Percentiles rank a stretch among this genome's conserved stretches.
Conservation (phyloP, 164 flowering plant genomes). For the Berberis thunbergii region DNA sequence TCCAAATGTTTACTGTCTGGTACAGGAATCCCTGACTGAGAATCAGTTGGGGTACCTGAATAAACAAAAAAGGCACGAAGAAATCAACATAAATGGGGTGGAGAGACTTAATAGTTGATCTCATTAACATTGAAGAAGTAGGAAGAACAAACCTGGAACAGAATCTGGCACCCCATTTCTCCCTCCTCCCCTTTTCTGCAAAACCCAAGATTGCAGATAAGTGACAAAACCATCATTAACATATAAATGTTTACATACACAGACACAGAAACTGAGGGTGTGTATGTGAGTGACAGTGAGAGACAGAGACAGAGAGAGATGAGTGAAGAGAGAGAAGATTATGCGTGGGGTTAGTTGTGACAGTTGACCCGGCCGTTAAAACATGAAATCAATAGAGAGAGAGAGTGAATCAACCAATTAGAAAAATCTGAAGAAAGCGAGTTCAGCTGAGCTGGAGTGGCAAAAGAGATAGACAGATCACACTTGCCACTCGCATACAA, state of each 20-base stretch:
- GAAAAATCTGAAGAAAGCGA: conserved; percentile 13
- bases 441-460: not conserved
- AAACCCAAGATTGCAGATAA: conserved; percentile 7
- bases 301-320: conserved; percentile 13
- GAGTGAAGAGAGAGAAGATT: conserved; percentile 16
- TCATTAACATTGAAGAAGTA: not conserved
- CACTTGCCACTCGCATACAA: no score
- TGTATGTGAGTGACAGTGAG: conserved; percentile 3
- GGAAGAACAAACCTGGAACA: conserved; percentile 34
- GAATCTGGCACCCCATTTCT: conserved; percentile 14
- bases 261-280: conserved; percentile 13
- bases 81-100: not conserved
- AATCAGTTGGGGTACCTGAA: conserved; percentile 38
- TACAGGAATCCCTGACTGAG: conserved; percentile 31
- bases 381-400: conserved; percentile 9
- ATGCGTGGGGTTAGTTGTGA: conserved; percentile 36
- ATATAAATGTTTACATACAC: conserved; percentile 2
- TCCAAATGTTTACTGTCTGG: conserved; percentile 71
- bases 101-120: not conserved
- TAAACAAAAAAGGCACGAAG: conserved; percentile 3
- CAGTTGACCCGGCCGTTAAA: conserved; percentile 56
- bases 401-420: conserved; percentile 16
- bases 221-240: not conserved
- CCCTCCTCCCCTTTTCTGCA: conserved; percentile 27
- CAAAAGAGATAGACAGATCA: no score